Evolutionary conservation across 225 moss, liverwort and hornwort species (phyloP), one percentile per base, ranked within the genome.

Genomic region (Polytrichum commune): DNA sequence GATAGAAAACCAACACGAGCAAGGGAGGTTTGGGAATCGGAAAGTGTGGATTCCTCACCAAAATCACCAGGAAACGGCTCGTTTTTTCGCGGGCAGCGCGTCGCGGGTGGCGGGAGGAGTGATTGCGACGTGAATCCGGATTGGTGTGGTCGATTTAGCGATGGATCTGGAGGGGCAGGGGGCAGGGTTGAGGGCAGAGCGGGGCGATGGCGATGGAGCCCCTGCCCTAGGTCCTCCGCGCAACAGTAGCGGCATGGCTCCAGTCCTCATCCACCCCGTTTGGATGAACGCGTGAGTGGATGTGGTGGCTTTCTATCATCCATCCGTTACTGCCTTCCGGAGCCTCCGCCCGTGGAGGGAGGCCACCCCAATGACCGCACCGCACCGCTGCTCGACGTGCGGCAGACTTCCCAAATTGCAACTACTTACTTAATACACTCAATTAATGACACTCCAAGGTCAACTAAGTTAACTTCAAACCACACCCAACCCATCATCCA

Each of bases 151-250:
- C 62, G 27, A 63, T 63, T 27, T 60, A 24, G 27, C 24, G 25
- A 24, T 63, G 62, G 62, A 63, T 63, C 62, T 63, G 62, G 27
- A 58, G 58, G 58, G 58, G 58, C 58, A 58, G 58, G n/a, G 58
- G 58, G 58, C 58, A 58, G 58, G 58, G 24, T 24, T 20, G 58
- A 58, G 22, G 58, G 58, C 58, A 60, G 60, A 24, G 60, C 22
- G 16, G 60, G 60, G 60, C 60, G 60, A 60, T 60, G 60, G 60
- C 9, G 60, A 24, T 60, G 60, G 60, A 46, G 60, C 60, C 24
- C 22, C 60, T 60, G 24, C n/a, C 58, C 24, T 60, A 58, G 60
- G 60, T 60, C 60, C 24, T 60, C 60, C 24, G 22, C 22, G 60
- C 60, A 60, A 60, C 60, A 60, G 60, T 46, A 46, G 46, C 46